Base-by-base conservation (phyloP, 2,329 filamentous ascomycete species). In the Aspergillus sp. region DNA sequence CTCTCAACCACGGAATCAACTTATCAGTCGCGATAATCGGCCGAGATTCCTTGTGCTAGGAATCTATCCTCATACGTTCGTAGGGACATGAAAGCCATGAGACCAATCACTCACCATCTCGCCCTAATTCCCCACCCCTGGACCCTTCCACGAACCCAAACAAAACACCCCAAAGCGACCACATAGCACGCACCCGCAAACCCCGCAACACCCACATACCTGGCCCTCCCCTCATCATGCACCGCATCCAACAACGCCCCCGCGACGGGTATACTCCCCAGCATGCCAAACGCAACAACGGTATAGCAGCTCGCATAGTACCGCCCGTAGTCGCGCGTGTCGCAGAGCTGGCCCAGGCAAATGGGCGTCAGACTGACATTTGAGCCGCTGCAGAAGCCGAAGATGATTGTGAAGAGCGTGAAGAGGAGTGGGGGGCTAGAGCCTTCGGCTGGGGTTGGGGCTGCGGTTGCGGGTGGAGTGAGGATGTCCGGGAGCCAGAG, bases 291-390 rank as follows among this genome's bases (percentile, higher is more conserved):
- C 47, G 68, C 69, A 8, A 62, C 68, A 22, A 71, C 66, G 8
- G 68, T 74, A 49, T 64, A 75, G 17, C 64, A 66, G 23, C 72
- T 79, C 1, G 74, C 72, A 43, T 73, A 78, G n/a, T 76, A 72
- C 23, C 73, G 72, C 0, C 78, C 77, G 66, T 81, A 81, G 34
- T 78, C 71, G 25, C 75, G 69, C 0, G 76, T 78, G 2, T 68
- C 64, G 61, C 81, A 83, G 7, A 84, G 72, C 64, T 83, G 80
- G 3, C 79, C 80, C 3, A 84, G 72, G 56, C 81, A 83, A 0
- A 79, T 72, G 0, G 77, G 78, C 6, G 72, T 75, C 54, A 80
- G 48, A 34, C 72, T 75, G 45, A 79, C 72, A 23, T 76, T 77
- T 3, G 71, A 71, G 4, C 77, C 78, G 28, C 71, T 72, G 38